Percentiles rank a stretch among this genome's conserved stretches.
Conservation (phyloP, 768 basidiomycete species). For the Kwoniella sp. region DNA sequence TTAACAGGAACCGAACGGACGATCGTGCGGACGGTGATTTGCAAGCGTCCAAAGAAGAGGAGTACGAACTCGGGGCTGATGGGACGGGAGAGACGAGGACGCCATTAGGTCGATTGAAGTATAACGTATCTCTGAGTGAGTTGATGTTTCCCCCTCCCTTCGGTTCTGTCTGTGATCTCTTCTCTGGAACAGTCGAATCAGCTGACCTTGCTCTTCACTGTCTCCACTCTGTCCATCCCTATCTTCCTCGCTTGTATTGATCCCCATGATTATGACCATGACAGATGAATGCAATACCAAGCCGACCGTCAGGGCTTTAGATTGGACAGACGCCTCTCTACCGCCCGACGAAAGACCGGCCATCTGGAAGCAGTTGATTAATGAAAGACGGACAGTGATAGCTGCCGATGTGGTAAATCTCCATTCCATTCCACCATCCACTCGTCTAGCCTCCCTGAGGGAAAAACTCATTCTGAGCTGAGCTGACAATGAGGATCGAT, state of each 20-base stretch:
- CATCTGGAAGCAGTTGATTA: conserved; percentile 25
- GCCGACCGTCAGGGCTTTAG: conserved; percentile 25
- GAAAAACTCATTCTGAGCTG: background rate
- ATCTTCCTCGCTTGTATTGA: too few relatives aligned
- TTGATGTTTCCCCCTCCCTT: conserved; percentile 2
- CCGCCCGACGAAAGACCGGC: conserved; percentile 15
- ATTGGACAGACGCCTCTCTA: conserved; percentile 42
- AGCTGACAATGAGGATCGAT: background rate
- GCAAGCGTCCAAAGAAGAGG: conserved; percentile 6
- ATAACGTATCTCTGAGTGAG: conserved; percentile 43
- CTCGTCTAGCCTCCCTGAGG: too few relatives aligned
- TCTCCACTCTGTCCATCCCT: too few relatives aligned
- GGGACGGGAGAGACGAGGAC: conserved; percentile 21
- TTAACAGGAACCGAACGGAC: background rate
- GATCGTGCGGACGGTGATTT: background rate
- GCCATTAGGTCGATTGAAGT: conserved; percentile 30
- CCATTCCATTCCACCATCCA: too few relatives aligned
- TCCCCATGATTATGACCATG: too few relatives aligned
- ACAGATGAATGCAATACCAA: conserved; percentile 3
- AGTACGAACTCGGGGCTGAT: background rate
- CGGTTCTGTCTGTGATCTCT: too few relatives aligned
- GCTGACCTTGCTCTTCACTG: too few relatives aligned
- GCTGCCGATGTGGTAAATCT: conserved; percentile 53
- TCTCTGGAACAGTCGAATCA: too few relatives aligned
- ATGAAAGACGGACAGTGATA: conserved; percentile 32